Evolutionary conservation across 129 eudicot species (phyloP).

Genomic region (Dittrichia graveolens): DNA sequence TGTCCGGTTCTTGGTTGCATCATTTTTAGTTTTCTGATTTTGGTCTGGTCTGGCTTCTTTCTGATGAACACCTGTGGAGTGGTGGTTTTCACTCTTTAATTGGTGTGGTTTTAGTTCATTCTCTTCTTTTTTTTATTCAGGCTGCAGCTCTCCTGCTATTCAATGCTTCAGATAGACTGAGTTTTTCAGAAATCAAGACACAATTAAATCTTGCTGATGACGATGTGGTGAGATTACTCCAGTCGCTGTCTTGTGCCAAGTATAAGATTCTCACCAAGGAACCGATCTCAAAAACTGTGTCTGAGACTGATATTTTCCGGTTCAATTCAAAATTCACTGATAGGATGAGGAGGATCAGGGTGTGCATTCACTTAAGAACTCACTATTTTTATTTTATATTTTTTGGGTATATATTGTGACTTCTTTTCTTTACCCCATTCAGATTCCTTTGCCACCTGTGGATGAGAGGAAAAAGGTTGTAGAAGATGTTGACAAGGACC

Average conservation of each 20-base stretch:
- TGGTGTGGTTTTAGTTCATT: neutral
- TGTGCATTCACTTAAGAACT: constrained; percentile 26
- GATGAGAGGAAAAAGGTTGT: constrained; percentile 84
- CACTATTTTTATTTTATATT: neutral
- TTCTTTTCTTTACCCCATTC: neutral
- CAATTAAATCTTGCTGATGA: constrained; percentile 80
- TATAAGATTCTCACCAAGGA: constrained; percentile 75
- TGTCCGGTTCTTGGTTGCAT: neutral
- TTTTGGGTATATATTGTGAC: neutral
- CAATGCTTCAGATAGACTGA: constrained; percentile 64
- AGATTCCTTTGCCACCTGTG: constrained; percentile 86
- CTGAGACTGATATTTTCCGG: constrained; percentile 54
- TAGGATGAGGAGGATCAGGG: constrained; percentile 84
- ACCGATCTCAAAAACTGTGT: constrained; percentile 61
- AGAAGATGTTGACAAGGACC: constrained; percentile 89
- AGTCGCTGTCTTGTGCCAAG: constrained; percentile 82
- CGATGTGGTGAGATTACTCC: constrained; percentile 73
- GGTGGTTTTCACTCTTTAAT: neutral
- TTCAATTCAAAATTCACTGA: constrained; percentile 75
- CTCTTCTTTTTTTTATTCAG: constrained; percentile 28
- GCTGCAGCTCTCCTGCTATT: constrained; percentile 82
- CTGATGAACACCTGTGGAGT: neutral
- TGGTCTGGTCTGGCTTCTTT: neutral
- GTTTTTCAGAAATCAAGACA: constrained; percentile 64
- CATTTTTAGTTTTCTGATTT: neutral